These are phyloP conservation scores for Boletus sensibilis DNA, from an alignment of 768 basidiomycete genomes.

Conservation along the genomic window DNA sequence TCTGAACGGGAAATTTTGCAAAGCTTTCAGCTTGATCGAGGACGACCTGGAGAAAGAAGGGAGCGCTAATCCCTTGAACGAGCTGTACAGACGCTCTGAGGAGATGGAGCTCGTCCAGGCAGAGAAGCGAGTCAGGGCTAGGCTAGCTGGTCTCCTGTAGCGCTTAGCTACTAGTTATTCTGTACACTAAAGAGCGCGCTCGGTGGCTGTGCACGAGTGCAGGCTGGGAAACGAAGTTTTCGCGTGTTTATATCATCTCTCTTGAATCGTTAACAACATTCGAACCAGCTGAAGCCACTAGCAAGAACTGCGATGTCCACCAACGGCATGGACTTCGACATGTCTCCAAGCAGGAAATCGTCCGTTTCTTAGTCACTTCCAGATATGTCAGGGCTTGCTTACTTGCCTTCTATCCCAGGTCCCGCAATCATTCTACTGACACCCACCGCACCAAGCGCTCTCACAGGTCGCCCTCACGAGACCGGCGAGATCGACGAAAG, in stretches of 20 bases:
- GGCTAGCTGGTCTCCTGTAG: constrained; percentile 43
- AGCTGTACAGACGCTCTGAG: constrained; percentile 50
- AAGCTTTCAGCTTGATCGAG: constrained; percentile 55
- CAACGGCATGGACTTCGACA: constrained; percentile 63
- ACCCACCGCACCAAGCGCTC: constrained; percentile 72
- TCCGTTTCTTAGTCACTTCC: constrained; percentile 36
- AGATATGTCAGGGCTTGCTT: background rate
- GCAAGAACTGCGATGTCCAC: constrained; percentile 40
- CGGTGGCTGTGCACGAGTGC: constrained; percentile 26
- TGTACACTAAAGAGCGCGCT: background rate
- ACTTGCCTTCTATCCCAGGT: constrained; percentile 37
- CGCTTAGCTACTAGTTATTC: background rate
- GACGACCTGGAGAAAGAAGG: constrained; percentile 57
- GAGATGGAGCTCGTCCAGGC: constrained; percentile 55
- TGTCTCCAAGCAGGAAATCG: constrained; percentile 60
- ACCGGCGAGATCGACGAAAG: constrained; percentile 45
- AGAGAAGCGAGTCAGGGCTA: constrained; percentile 55
- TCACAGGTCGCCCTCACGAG: constrained; percentile 69
- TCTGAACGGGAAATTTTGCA: constrained; percentile 57
- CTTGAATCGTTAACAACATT: constrained; percentile 10
- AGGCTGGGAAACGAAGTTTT: constrained; percentile 33
- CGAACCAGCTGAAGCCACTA: constrained; percentile 9
- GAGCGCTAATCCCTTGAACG: constrained; percentile 51
- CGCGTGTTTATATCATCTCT: constrained; percentile 30
- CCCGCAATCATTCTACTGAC: constrained; percentile 74